A percentile compares a stretch with the other conserved stretches of the same genome.
Evolutionary conservation across 2,329 filamentous ascomycete genomes (phyloP).

Genomic region (Aspergillus sp.): DNA sequence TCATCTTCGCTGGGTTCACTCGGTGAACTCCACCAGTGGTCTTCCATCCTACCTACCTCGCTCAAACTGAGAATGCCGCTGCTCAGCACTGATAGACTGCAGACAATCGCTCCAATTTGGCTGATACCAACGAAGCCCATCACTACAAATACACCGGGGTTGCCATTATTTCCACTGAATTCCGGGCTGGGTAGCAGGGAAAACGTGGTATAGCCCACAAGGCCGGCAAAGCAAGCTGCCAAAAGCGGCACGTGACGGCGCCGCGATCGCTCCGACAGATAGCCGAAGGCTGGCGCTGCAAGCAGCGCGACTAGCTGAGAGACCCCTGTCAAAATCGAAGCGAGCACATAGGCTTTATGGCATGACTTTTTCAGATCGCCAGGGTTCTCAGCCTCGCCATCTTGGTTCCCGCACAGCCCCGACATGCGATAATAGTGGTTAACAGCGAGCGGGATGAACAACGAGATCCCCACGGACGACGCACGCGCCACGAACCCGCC

Average conservation of each 20-base stretch:
- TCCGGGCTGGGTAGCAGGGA: constrained; percentile 78
- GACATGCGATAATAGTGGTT: constrained; percentile 85
- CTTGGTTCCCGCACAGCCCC: constrained; percentile 68
- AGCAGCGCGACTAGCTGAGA: constrained; percentile 85
- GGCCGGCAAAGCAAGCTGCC: constrained; percentile 69
- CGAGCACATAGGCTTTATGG: constrained; percentile 80
- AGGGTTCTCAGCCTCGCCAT: constrained; percentile 31
- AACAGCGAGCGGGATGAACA: constrained; percentile 91
- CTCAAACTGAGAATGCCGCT: constrained; percentile 67
- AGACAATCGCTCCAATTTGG: constrained; percentile 95
- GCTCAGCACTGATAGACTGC: constrained; percentile 84
- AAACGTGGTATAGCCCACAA: constrained; percentile 76
- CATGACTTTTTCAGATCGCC: constrained; percentile 81
- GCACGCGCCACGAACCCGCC: constrained; percentile 94
- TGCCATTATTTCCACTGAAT: constrained; percentile 68
- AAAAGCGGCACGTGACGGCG: constrained; percentile 74
- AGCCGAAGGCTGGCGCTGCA: constrained; percentile 84
- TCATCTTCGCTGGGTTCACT: not conserved
- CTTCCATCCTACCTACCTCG: not conserved
- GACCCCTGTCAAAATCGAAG: constrained; percentile 82
- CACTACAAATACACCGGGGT: constrained; percentile 69
- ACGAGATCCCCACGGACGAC: constrained; percentile 89
- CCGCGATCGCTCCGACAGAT: constrained; percentile 69
- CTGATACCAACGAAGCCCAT: constrained; percentile 83
- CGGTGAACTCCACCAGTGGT: not conserved